Base-by-base conservation (phyloP, 306 rosid genomes). In the Vachellia collinsii region DNA sequence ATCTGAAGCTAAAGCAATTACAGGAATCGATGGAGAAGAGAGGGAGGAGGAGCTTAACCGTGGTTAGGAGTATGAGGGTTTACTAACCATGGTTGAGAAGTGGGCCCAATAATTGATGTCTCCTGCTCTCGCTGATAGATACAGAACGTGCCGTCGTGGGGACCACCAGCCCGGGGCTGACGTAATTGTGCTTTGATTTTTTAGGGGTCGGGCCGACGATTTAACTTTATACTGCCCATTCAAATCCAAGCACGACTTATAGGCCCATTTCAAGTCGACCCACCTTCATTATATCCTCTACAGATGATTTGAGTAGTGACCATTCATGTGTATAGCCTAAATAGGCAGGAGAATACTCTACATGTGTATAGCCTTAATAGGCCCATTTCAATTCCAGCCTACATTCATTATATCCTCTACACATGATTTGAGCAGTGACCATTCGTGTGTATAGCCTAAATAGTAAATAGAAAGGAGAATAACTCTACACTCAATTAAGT, bases 11-110 rank as follows among this genome's bases (percentile, higher is more conserved):
- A 70, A 43, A 43, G 56, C 74, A 17, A 43, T 70, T 19, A 43
- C 54, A 23, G 56, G 74, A 70, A 34, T 43, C 54, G 56, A 70
- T 70, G 70, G 34, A 2, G 76, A 48, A 74, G 81, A 41, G 65
- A 16, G 51, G 46, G 69, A 14, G 7, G 53, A n/a, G 12, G 64
- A 36, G 34, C 58, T 76, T 86, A 83, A 89, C 91, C 90, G 64
- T 76, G 87, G 91, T 87, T 84, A 81, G 75, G 58, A 56, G 59
- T 72, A 77, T 59, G 68, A 23, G 20, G 20, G 48, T 74, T 59
- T 10, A 6, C 77, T 70, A 77, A 86, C 89, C 75, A 42, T 83
- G 83, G 87, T 88, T 77, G 68, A 29, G 14, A 29, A 19, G 65
- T 61, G 74, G 69, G 51, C 72, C 83, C 65, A 5, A 44, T 47